Evolutionary conservation across 306 rosid genomes (phyloP).

Genomic region (Malus sieversii): DNA sequence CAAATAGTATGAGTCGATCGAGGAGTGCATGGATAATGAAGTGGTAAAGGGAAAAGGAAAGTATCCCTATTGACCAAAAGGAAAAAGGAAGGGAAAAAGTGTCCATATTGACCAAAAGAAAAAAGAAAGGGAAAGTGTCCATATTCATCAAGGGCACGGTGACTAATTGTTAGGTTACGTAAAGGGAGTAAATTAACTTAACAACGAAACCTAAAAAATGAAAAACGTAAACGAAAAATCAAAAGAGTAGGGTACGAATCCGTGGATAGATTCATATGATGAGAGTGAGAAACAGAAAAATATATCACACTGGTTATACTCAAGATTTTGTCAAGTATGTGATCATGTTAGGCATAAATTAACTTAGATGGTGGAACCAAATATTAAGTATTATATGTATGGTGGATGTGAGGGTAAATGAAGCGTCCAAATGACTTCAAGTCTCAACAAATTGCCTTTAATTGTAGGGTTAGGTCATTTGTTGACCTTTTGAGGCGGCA

Average conservation of each 20-base stretch:
- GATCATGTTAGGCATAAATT: too few relatives aligned
- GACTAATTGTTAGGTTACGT: not conserved
- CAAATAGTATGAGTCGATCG: not conserved
- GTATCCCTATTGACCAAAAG: not conserved
- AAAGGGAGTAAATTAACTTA: not conserved
- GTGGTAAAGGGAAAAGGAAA: not conserved
- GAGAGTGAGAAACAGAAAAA: not conserved
- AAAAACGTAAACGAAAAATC: not conserved
- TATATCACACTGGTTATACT: not conserved
- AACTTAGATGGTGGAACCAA: not conserved
- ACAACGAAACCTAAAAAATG: not conserved
- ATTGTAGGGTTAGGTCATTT: not conserved
- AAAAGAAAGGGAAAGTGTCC: not conserved
- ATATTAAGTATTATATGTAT: not conserved
- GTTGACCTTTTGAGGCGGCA: not conserved
- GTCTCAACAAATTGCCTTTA: conserved; percentile 11
- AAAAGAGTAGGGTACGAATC: not conserved
- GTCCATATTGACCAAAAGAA: not conserved
- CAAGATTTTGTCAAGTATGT: too few relatives aligned
- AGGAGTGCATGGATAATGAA: not conserved
- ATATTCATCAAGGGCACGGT: conserved; percentile 4
- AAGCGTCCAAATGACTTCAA: conserved; percentile 31
- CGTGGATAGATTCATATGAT: not conserved
- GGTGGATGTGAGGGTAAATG: not conserved
- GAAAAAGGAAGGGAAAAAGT: not conserved